These are phyloP conservation scores for Lactifluus hygrophoroides DNA, from an alignment of 768 basidiomycete species.

Conservation along the genomic window DNA sequence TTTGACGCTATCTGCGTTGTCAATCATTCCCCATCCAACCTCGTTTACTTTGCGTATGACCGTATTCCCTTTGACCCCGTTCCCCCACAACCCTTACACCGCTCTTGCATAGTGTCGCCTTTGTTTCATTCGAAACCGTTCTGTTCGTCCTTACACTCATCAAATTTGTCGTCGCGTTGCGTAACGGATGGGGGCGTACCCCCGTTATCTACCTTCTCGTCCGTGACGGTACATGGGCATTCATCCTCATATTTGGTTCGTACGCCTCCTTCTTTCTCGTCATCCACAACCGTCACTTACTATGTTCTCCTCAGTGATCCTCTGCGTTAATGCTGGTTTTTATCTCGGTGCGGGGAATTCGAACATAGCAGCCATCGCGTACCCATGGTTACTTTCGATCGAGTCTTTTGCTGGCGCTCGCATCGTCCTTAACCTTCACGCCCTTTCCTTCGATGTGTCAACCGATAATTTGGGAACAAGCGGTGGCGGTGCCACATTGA, in stretches of 20 bases:
- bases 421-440: constrained; percentile 11
- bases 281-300: not conserved
- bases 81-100: not conserved
- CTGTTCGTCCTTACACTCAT: constrained; percentile 23
- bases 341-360: constrained; percentile 14
- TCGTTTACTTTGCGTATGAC: constrained; percentile 15
- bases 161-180: constrained; percentile 20
- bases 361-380: constrained; percentile 2
- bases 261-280: not conserved
- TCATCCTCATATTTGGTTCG: constrained; percentile 24
- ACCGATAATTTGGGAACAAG: not conserved
- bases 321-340: constrained; percentile 14
- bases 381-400: constrained; percentile 11
- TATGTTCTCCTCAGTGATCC: not conserved
- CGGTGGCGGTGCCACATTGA: not conserved
- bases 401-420: constrained; percentile 11
- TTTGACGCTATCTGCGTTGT: constrained; percentile 14
- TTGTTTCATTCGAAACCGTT: constrained; percentile 22
- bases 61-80: not conserved
- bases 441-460: not conserved
- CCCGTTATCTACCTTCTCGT: constrained; percentile 22
- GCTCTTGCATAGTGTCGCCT: constrained; percentile 18
- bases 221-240: constrained; percentile 25
- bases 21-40: not conserved
- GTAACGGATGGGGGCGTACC: constrained; percentile 21